A percentile compares a stretch with the other conserved stretches of the same genome.
Conservation (phyloP, 768 basidiomycete genomes). For the Mycena indigotica region DNA sequence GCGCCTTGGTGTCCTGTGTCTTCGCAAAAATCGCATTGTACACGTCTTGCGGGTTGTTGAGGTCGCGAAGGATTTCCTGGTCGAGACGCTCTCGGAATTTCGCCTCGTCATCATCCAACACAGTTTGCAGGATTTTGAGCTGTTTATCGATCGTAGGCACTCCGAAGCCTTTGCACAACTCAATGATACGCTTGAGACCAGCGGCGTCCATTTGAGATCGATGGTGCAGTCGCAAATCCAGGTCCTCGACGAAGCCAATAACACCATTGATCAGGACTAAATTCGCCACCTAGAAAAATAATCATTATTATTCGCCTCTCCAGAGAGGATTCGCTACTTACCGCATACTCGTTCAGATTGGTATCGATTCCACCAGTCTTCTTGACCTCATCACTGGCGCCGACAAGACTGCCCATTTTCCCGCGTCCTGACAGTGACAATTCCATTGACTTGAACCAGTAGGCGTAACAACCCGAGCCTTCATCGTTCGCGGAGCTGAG, state of each 20-base stretch:
- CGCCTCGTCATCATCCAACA: conserved; percentile 75
- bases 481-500: conserved; percentile 71
- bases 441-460: conserved; percentile 88
- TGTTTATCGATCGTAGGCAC: conserved; percentile 67
- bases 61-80: conserved; percentile 71
- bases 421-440: conserved; percentile 78
- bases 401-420: conserved; percentile 93
- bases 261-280: conserved; percentile 73
- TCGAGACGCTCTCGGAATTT: conserved; percentile 74
- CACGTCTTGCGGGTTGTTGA: conserved; percentile 83
- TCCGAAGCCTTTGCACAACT: conserved; percentile 66
- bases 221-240: conserved; percentile 84
- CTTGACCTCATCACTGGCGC: conserved; percentile 89
- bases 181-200: conserved; percentile 74
- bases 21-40: conserved; percentile 80
- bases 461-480: conserved; percentile 68
- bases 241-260: conserved; percentile 65
- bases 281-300: conserved; percentile 57
- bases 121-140: conserved; percentile 57
- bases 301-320: conserved; percentile 1
- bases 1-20: conserved; percentile 76
- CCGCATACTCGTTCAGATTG: conserved; percentile 83
- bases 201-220: conserved; percentile 89
- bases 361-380: conserved; percentile 65
- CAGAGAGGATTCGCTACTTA: conserved; percentile 42